Conservation (phyloP, 2,329 filamentous ascomycete genomes). For the Apiospora sp. region DNA sequence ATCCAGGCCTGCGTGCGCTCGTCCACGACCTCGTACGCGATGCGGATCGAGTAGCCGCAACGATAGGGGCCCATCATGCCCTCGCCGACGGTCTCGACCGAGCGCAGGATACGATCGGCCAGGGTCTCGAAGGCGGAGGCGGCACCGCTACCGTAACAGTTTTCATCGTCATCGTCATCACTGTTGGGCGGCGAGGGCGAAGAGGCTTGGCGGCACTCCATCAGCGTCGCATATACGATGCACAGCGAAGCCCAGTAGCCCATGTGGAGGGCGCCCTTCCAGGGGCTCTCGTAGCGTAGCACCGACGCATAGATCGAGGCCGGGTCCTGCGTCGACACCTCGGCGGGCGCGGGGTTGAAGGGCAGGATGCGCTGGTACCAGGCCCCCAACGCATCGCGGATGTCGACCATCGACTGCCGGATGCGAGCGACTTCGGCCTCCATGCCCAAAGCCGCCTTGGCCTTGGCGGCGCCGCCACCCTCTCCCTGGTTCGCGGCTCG, state of each 20-base stretch:
- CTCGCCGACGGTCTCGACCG: conserved; percentile 46
- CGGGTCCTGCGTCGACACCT: conserved; percentile 41
- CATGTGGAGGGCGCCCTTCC: conserved; percentile 47
- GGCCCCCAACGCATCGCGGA: conserved; percentile 40
- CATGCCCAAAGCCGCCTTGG: conserved; percentile 36
- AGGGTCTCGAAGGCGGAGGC: conserved; percentile 36
- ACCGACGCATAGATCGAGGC: conserved; percentile 44
- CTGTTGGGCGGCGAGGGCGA: not conserved
- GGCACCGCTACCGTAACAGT: not conserved
- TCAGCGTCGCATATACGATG: conserved; percentile 49
- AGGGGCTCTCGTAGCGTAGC: conserved; percentile 42
- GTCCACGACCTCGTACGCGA: conserved; percentile 50
- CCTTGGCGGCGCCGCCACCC: conserved; percentile 34
- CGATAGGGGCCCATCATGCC: conserved; percentile 50
- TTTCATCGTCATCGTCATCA: not conserved
- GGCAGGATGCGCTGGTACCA: conserved; percentile 44
- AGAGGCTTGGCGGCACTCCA: conserved; percentile 40
- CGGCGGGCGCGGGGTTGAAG: conserved; percentile 37
- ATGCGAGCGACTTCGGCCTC: conserved; percentile 40
- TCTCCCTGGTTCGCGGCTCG: conserved; percentile 40
- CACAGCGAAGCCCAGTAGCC: conserved; percentile 49
- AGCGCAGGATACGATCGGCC: conserved; percentile 45
- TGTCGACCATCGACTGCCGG: conserved; percentile 37
- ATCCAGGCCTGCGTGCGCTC: conserved; percentile 46
- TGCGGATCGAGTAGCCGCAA: conserved; percentile 47